phyloP scores from a whole-genome alignment of 495 filamentous ascomycete genomes.

The Podospora pseudocomata region DNA sequence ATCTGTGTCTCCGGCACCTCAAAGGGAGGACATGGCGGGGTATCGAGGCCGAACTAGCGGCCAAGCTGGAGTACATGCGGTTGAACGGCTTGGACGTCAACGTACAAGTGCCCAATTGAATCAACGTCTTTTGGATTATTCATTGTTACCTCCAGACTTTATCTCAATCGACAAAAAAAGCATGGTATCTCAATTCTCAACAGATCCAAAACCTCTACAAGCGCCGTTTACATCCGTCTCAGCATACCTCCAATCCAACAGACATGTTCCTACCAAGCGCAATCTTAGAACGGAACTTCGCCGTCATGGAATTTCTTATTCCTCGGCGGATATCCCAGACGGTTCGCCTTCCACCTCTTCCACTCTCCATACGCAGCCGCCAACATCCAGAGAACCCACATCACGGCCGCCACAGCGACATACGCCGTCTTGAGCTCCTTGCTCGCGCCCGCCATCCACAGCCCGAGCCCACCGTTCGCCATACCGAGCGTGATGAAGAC shows the following conservation, averaged over 20 bases:
- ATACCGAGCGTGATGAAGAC: slow-evolving; percentile 58
- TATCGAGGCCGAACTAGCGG: slow-evolving; percentile 28
- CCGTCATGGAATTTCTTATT: slow-evolving; percentile 5
- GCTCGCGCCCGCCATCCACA: slow-evolving; percentile 43
- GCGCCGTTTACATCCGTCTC: neutral
- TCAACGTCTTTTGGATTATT: neutral
- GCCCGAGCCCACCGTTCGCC: slow-evolving; percentile 64
- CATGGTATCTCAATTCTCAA: too few relatives aligned
- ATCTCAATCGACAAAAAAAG: too few relatives aligned
- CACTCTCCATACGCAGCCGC: slow-evolving; percentile 25
- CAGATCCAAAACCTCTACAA: too few relatives aligned
- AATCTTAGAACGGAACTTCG: slow-evolving; percentile 8
- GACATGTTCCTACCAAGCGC: neutral
- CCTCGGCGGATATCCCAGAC: neutral
- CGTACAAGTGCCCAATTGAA: slow-evolving; percentile 1
- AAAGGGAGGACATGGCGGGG: slow-evolving; percentile 45
- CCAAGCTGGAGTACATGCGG: slow-evolving; percentile 29
- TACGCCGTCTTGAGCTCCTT: slow-evolving; percentile 34
- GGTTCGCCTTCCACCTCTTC: slow-evolving; percentile 14
- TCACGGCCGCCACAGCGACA: slow-evolving; percentile 30
- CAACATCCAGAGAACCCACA: slow-evolving; percentile 36
- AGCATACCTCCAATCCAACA: neutral
- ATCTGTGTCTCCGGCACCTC: slow-evolving; percentile 40
- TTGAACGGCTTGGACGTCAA: slow-evolving; percentile 12
- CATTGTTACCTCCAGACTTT: neutral